A percentile compares a stretch with the other conserved stretches of the same genome.
Conservation (phyloP, 352 stramenopile species). For the Phytopythium kandeliae region DNA sequence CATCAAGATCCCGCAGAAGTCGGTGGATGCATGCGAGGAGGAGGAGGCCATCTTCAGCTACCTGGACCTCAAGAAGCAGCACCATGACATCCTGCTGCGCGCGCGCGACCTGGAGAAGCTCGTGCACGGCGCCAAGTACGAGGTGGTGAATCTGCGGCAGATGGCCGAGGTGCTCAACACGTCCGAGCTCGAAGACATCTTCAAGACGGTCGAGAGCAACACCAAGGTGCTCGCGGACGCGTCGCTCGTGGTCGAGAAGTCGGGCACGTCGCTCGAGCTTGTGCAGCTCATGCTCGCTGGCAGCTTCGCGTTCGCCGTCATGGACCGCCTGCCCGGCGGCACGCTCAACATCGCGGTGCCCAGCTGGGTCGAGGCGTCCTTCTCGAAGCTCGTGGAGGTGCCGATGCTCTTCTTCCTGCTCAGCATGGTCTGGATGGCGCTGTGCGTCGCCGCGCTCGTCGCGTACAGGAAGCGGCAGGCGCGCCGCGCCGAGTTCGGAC, state of each 20-base stretch:
- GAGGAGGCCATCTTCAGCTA: conserved; percentile 88
- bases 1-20: conserved; percentile 51
- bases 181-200: conserved; percentile 87
- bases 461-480: conserved; percentile 47
- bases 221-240: conserved; percentile 83
- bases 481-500: conserved; percentile 67
- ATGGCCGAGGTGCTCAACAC: conserved; percentile 87
- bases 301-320: conserved; percentile 88
- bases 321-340: conserved; percentile 91
- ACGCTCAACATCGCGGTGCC: conserved; percentile 86
- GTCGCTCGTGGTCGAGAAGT: conserved; percentile 58
- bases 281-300: conserved; percentile 88
- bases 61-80: conserved; percentile 85
- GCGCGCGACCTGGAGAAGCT: conserved; percentile 92
- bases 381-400: conserved; percentile 47
- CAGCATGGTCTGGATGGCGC: conserved; percentile 83
- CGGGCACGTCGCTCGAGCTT: conserved; percentile 74
- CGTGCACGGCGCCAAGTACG: conserved; percentile 82
- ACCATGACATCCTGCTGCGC: conserved; percentile 86
- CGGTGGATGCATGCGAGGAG: conserved; percentile 29
- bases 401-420: conserved; percentile 83
- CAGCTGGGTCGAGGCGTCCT: conserved; percentile 49
- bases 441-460: conserved; percentile 53
- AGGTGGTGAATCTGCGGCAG: conserved; percentile 89
- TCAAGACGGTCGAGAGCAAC: conserved; percentile 86